Percentiles rank a stretch among this genome's conserved stretches.
phyloP scores from a whole-genome alignment of 495 filamentous ascomycete species.

The Sabuloglossum arenarium region DNA sequence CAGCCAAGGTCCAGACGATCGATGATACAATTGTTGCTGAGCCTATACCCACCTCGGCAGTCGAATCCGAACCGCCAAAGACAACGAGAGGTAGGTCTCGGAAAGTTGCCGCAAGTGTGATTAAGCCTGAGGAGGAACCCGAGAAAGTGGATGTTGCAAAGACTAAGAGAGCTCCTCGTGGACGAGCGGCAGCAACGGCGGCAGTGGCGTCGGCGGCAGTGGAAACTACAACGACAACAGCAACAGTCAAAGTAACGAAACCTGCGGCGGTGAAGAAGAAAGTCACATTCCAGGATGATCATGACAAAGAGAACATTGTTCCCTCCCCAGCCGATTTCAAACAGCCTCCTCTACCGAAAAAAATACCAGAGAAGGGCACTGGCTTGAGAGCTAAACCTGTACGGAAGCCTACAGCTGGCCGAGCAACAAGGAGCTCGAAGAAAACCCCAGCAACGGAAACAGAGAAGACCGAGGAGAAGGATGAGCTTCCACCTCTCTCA shows the following conservation, averaged over 20 bases:
- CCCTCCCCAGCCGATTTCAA: constrained; percentile 7
- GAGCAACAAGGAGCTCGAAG: neutral
- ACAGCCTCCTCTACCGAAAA: constrained; percentile 12
- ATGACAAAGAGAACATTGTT: constrained; percentile 19
- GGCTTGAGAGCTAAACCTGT: constrained; percentile 29
- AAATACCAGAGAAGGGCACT: constrained; percentile 11
- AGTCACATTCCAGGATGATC: constrained; percentile 30
- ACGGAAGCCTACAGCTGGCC: constrained; percentile 19
- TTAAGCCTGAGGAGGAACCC: neutral
- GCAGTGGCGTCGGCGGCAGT: neutral
- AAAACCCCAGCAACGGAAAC: neutral
- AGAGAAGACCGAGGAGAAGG: constrained; percentile 10
- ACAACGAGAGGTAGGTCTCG: constrained; percentile 6
- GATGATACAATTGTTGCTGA: neutral
- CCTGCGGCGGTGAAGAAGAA: constrained; percentile 27
- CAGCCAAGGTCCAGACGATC: neutral
- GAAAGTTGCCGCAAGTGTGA: neutral
- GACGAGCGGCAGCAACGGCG: neutral
- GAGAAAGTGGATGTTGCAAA: neutral
- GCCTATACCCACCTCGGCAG: neutral
- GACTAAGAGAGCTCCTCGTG: neutral
- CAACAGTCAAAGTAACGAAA: constrained; percentile 3
- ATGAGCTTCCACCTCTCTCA: constrained; percentile 20
- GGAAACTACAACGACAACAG: neutral
- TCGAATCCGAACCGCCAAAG: neutral